Conservation (phyloP, 345 rosid species). For the Schrenkiella parvula region DNA sequence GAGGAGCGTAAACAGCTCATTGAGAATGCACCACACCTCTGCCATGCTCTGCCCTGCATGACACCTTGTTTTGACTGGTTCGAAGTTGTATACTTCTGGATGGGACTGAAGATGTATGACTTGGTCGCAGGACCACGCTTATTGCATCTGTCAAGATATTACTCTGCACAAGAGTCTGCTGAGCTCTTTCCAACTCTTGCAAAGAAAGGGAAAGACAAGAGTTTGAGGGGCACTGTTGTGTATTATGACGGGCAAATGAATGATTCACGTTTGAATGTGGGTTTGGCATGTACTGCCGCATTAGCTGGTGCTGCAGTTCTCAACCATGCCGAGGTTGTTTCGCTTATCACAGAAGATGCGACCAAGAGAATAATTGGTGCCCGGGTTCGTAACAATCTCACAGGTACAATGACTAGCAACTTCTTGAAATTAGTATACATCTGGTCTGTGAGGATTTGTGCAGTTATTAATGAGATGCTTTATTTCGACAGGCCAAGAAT, state of each 20-base stretch:
- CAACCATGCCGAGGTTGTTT: constrained; percentile 90
- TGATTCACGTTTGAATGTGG: constrained; percentile 88
- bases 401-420: constrained; percentile 46
- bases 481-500: constrained; percentile 61
- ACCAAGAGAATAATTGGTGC: constrained; percentile 67
- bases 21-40: constrained; percentile 91
- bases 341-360: constrained; percentile 65
- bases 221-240: constrained; percentile 83
- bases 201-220: constrained; percentile 59
- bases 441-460: neutral
- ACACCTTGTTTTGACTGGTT: constrained; percentile 98
- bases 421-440: neutral
- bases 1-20: constrained; percentile 94
- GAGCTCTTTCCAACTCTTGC: constrained; percentile 97
- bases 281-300: constrained; percentile 87
- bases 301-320: constrained; percentile 93
- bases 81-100: constrained; percentile 89
- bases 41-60: constrained; percentile 97
- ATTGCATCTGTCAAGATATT: constrained; percentile 86
- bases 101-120: constrained; percentile 94
- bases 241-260: constrained; percentile 99
- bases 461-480: constrained; percentile 7
- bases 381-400: constrained; percentile 72
- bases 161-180: constrained; percentile 71
- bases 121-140: constrained; percentile 85